Percentiles rank a stretch among this genome's conserved stretches.
Conservation (phyloP, 768 basidiomycete species). For the Lentinula sp. region DNA sequence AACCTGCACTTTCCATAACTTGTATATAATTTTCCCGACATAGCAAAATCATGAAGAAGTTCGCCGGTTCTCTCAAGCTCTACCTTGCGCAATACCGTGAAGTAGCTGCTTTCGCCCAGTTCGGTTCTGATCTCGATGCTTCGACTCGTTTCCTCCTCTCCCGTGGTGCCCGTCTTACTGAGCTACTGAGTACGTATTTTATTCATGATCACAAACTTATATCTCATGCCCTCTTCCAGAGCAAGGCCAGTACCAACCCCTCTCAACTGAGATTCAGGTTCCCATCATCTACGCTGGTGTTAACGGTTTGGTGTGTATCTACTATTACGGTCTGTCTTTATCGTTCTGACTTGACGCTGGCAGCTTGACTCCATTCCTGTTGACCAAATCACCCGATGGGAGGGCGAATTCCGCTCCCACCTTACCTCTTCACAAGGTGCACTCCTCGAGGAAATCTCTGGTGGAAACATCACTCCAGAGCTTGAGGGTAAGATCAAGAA, state of each 20-base stretch:
- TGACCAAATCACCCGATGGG: conserved; percentile 91
- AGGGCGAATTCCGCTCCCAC: conserved; percentile 87
- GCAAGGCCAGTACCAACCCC: conserved; percentile 97
- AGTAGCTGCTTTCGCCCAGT: conserved; percentile 98
- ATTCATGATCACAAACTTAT: background rate
- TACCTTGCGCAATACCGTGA: conserved; percentile 99
- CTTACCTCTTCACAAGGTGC: conserved; percentile 64
- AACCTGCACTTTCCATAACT: background rate
- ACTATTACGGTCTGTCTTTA: background rate
- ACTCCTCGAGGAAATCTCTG: conserved; percentile 81
- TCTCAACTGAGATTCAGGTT: conserved; percentile 94
- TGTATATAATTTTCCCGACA: conserved; percentile 6
- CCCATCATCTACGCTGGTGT: conserved; percentile 99
- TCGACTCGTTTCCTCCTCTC: conserved; percentile 97
- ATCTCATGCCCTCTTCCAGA: conserved; percentile 40
- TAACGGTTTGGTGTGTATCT: conserved; percentile 81
- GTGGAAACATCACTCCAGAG: conserved; percentile 81
- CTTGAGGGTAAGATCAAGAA: conserved; percentile 94
- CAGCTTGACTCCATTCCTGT: conserved; percentile 94
- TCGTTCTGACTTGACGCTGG: conserved; percentile 1
- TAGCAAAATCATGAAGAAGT: conserved; percentile 99
- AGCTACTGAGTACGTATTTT: conserved; percentile 71
- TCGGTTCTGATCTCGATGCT: conserved; percentile 99
- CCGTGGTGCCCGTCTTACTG: conserved; percentile 97
- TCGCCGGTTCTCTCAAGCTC: conserved; percentile 98